These are phyloP conservation scores for Canavalia ensiformis DNA, from an alignment of 306 rosid genomes.

Conservation along the genomic window DNA sequence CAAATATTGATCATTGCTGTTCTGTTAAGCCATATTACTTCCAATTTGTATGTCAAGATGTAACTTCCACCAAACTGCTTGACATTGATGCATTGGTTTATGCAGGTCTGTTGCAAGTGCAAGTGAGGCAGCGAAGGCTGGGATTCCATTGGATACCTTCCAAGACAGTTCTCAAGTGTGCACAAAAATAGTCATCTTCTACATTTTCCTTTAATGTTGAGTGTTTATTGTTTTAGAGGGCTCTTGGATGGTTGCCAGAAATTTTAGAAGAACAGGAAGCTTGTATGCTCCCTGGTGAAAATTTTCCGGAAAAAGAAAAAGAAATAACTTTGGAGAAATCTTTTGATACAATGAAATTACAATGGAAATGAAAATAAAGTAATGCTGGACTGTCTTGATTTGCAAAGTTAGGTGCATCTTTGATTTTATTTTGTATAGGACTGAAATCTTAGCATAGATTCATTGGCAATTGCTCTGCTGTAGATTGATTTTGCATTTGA, in stretches of 20 bases:
- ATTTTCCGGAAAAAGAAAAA: constrained; percentile 27
- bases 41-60: constrained; percentile 21
- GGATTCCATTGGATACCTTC: constrained; percentile 62
- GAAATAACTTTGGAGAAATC: constrained; percentile 14
- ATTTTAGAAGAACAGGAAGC: not conserved
- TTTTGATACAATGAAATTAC: not conserved
- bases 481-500: constrained; percentile 96
- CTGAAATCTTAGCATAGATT: constrained; percentile 37
- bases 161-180: constrained; percentile 63
- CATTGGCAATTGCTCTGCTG: constrained; percentile 61
- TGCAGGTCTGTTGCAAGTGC: constrained; percentile 69
- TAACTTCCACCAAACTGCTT: constrained; percentile 27
- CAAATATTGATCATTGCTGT: constrained; percentile 9
- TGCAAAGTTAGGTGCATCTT: constrained; percentile 26
- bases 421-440: not conserved
- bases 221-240: constrained; percentile 49
- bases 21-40: constrained; percentile 26
- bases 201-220: constrained; percentile 46
- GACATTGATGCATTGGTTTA: constrained; percentile 33
- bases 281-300: constrained; percentile 41
- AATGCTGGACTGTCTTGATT: constrained; percentile 32
- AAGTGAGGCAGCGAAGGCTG: constrained; percentile 71
- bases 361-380: not conserved
- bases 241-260: constrained; percentile 38
- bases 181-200: constrained; percentile 42